Evolutionary conservation across 176 grass and related monocot genomes (phyloP), one percentile per base, ranked within the genome.

Genomic region (Oryza glumipatula): DNA sequence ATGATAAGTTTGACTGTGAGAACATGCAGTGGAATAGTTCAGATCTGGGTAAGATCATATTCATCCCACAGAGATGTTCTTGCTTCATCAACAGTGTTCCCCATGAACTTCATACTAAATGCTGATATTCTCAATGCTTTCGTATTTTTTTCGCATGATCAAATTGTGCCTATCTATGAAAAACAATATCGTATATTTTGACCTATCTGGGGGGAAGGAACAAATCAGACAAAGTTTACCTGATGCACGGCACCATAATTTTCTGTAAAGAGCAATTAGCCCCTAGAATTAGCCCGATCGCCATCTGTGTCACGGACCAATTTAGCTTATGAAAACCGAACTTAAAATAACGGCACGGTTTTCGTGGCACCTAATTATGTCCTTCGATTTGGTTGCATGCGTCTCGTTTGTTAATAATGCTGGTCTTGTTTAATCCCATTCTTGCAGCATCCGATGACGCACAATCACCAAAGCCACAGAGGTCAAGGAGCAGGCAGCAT

Each of bases 11-110:
- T 11, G 39, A 79, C 46, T 88, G 89, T 67, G 81, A 94, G 82
- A 89, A 88, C 83, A 85, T 91, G 72, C 84, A 80, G 3, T 92
- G 92, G 89, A 94, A 92, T 81, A 83, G 61, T 70, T 90, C 80
- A 76, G 80, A 76, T 70, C 11, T 90, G 15, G 84, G 84, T 83
- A 83, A 90, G 84, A 73, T 78, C 21, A 63, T 61, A 46, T 76
- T 44, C 38, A 45, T 68, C 30, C 9, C 48, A 66, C 16, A n/a
- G 11, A 4, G 5, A 30, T 54, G n/a, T n/a, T 32, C 14, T 46
- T 44, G 6, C 23, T 52, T 67, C 5, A 43, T 67, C 5, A 56
- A 9, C 24, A 44, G 2, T 15, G 43, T 23, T 10, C 0, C 14
- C 17, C 39, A 7, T 45, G 11, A 69, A 24, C 68, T 12, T 54